Evolutionary conservation across 2,329 filamentous ascomycete genomes (phyloP).

Genomic region (Pezicula radicicola): DNA sequence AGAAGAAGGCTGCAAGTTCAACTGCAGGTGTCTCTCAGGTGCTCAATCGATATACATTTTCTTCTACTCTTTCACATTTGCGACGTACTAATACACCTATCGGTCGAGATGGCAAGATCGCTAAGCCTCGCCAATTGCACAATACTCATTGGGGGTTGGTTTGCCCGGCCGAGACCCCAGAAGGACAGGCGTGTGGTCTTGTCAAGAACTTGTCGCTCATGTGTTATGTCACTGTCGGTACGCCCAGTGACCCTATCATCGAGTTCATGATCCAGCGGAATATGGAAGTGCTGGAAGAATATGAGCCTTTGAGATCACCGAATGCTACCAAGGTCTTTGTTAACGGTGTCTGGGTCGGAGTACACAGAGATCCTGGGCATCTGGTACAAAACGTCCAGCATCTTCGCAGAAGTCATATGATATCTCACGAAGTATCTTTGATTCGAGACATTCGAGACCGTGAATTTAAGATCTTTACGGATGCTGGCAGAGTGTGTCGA

Average conservation of each 20-base stretch:
- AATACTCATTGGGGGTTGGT: conserved; percentile 99
- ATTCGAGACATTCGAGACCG: conserved; percentile 95
- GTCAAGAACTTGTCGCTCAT: conserved; percentile 98
- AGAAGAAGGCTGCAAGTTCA: conserved; percentile 94
- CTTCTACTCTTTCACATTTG: conserved; percentile 94
- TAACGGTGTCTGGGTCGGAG: conserved; percentile 96
- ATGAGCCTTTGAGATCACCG: conserved; percentile 79
- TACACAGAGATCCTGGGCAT: conserved; percentile 84
- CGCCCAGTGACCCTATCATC: conserved; percentile 82
- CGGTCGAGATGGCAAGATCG: conserved; percentile 95
- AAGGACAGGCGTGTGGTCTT: conserved; percentile 96
- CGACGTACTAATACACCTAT: conserved; percentile 97
- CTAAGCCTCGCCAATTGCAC: conserved; percentile 95
- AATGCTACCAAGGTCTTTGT: conserved; percentile 97
- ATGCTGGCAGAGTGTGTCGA: conserved; percentile 91
- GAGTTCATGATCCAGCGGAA: conserved; percentile 95
- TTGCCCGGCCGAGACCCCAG: conserved; percentile 94
- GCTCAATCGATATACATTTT: conserved; percentile 94
- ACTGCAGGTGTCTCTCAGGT: conserved; percentile 98
- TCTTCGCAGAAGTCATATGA: conserved; percentile 75
- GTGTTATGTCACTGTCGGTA: conserved; percentile 97
- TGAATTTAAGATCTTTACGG: conserved; percentile 98
- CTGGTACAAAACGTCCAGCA: conserved; percentile 77
- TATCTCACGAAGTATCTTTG: conserved; percentile 90
- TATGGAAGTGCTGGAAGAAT: conserved; percentile 97